Evolutionary conservation across 441 rosid species (phyloP).

Genomic region (Eruca vesicaria): DNA sequence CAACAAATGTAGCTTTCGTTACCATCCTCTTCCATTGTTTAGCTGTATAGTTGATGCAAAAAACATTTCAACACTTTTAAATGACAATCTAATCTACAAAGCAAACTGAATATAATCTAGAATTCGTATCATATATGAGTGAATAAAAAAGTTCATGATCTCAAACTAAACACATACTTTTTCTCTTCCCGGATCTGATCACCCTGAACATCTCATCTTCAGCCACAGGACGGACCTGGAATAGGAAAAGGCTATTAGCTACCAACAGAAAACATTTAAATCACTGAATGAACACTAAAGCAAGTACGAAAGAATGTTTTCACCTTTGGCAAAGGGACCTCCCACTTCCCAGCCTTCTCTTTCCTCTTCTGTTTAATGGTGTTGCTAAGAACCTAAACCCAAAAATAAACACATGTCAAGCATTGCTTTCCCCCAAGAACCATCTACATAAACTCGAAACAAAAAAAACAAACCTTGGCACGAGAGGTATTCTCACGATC

Average conservation of each 20-base stretch:
- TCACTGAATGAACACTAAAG: neutral
- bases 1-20: slow-evolving; percentile 81
- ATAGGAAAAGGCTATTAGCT: neutral
- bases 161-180: slow-evolving; percentile 49
- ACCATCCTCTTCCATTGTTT: slow-evolving; percentile 97
- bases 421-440: neutral
- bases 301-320: neutral
- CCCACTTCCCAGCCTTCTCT: slow-evolving; percentile 98
- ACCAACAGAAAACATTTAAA: neutral
- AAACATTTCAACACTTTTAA: neutral
- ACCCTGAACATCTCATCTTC: slow-evolving; percentile 98
- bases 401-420: slow-evolving; percentile 1
- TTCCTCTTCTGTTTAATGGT: slow-evolving; percentile 96
- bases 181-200: slow-evolving; percentile 77
- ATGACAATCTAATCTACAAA: neutral
- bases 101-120: neutral
- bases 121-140: neutral
- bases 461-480: slow-evolving; percentile 52
- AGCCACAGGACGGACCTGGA: slow-evolving; percentile 90
- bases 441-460: neutral
- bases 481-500: slow-evolving; percentile 86
- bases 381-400: slow-evolving; percentile 74
- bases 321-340: slow-evolving; percentile 92
- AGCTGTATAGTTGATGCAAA: slow-evolving; percentile 44
- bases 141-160: neutral